Conservation (phyloP, 164 flowering plant species). For the Amborella trichopoda region DNA sequence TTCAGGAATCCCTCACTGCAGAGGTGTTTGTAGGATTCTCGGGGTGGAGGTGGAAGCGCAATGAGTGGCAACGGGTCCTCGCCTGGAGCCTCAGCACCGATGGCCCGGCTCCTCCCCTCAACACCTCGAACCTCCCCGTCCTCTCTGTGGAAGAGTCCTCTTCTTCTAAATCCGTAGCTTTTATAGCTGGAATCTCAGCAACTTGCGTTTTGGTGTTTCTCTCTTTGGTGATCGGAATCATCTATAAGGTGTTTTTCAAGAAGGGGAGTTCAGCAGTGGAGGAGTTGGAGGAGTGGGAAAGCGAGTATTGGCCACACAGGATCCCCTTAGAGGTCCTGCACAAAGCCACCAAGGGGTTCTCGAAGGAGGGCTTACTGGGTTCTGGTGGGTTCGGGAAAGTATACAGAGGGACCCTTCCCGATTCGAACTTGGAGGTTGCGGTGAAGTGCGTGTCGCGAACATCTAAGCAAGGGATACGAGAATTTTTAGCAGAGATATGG, state of each 20-base stretch:
- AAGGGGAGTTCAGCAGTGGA: constrained; percentile 23
- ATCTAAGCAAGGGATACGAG: constrained; percentile 67
- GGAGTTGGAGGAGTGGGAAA: constrained; percentile 52
- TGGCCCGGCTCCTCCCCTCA: constrained; percentile 42
- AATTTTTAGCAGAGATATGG: constrained; percentile 75
- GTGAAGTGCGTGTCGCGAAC: constrained; percentile 73
- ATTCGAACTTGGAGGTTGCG: constrained; percentile 29
- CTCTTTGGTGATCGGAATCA: constrained; percentile 6
- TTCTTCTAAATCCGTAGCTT: constrained; percentile 26
- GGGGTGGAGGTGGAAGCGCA: constrained; percentile 41
- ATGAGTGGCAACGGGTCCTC: constrained; percentile 51
- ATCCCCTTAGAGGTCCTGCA: constrained; percentile 42
- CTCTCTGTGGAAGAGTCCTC: constrained; percentile 21
- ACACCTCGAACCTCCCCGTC: constrained; percentile 38
- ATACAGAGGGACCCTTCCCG: constrained; percentile 33
- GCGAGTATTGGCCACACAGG: constrained; percentile 61
- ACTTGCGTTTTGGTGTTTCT: constrained; percentile 19
- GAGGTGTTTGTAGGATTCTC: constrained; percentile 83
- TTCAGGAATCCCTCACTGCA: constrained; percentile 30
- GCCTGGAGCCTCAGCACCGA: constrained; percentile 72
- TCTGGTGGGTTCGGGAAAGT: constrained; percentile 71
- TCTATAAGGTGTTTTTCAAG: constrained; percentile 14
- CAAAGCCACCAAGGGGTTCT: constrained; percentile 42
- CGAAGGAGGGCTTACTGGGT: constrained; percentile 34
- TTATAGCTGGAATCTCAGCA: constrained; percentile 39